Base-by-base conservation (phyloP, 441 rosid species). In the Arabidopsis lyrata region DNA sequence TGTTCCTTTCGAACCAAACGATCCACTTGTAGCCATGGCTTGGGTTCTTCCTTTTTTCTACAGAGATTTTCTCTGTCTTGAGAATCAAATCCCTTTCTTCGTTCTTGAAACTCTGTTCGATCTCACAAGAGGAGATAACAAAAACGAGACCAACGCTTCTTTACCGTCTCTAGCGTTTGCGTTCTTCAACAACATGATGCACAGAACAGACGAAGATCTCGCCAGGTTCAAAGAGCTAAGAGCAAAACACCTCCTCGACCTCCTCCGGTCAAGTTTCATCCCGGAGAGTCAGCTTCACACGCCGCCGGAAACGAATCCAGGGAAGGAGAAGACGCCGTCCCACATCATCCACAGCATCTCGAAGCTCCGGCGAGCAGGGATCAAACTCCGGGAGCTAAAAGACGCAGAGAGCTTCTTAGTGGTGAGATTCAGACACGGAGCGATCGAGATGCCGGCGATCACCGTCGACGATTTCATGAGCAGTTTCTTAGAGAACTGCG, bases 1-100 rank as follows among this genome's bases (percentile, higher is more conserved):
- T 5, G 86, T 86, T 39, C 47, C 58, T 32, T 78, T 73, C 36
- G 91, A 86, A 48, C 70, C 38, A 0, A 76, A 86, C 13, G 95
- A 91, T 70, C 97, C 97, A 5, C 71, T 89, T 12, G 57, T 85
- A 54, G 70, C 84, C 61, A 87, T 87, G 87, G 64, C 81, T 5
- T 89, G 95, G 95, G 84, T 91, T 48, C 72, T 87, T 14, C 88
- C 97, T 0, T 87, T 85, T 74, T 76, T 89, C 55, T 86, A 81
- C 65, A 78, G 93, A 76, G 97, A 91, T 50, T 84, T 91, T 12
- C 81, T 91, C 22, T 70, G 86, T 32, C 29, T 91, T 3, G 95
- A 91, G 75, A 91, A 91, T 73, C 95, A 91, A 53, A 80, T 91
- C 32, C 97, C 92, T 7, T 87, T 80, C 49, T 84, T 83, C 48